Conservation (phyloP, 768 basidiomycete genomes). For the Termitomyces titanicus region DNA sequence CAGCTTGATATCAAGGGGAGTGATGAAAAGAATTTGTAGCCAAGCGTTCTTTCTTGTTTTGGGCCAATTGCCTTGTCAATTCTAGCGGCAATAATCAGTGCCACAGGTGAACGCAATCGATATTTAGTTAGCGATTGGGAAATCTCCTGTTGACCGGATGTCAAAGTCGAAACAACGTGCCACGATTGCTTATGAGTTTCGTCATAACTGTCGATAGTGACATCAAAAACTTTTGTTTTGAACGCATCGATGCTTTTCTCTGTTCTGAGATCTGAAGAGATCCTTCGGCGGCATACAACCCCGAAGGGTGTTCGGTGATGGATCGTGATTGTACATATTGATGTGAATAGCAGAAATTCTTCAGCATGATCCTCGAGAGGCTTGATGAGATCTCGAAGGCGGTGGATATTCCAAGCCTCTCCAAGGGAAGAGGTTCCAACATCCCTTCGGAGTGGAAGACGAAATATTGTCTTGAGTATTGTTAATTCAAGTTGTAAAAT, state of each 20-base stretch:
- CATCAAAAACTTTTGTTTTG: neutral
- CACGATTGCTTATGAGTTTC: neutral
- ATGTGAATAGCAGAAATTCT: constrained; percentile 40
- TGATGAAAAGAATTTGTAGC: constrained; percentile 36
- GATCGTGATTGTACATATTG: constrained; percentile 26
- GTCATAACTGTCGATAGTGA: neutral
- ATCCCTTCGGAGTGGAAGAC: constrained; percentile 37
- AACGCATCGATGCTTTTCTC: neutral
- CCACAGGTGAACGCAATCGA: constrained; percentile 26
- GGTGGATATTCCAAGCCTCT: constrained; percentile 18
- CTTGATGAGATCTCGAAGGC: constrained; percentile 25
- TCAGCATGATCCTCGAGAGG: constrained; percentile 28
- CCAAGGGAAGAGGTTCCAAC: constrained; percentile 12
- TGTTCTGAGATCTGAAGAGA: neutral
- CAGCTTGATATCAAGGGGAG: constrained; percentile 38
- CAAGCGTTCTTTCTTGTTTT: neutral
- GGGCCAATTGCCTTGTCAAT: constrained; percentile 24
- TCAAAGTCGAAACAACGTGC: constrained; percentile 7
- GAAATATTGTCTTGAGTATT: constrained; percentile 38
- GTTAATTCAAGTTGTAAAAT: neutral
- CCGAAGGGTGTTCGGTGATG: constrained; percentile 15
- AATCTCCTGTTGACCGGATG: neutral
- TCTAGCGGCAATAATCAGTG: constrained; percentile 19
- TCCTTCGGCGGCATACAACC: neutral
- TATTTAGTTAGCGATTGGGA: constrained; percentile 13